Evolutionary conservation across 2,329 filamentous ascomycete species (phyloP), one percentile per base, ranked within the genome.

Genomic region (Verticillium longisporum): DNA sequence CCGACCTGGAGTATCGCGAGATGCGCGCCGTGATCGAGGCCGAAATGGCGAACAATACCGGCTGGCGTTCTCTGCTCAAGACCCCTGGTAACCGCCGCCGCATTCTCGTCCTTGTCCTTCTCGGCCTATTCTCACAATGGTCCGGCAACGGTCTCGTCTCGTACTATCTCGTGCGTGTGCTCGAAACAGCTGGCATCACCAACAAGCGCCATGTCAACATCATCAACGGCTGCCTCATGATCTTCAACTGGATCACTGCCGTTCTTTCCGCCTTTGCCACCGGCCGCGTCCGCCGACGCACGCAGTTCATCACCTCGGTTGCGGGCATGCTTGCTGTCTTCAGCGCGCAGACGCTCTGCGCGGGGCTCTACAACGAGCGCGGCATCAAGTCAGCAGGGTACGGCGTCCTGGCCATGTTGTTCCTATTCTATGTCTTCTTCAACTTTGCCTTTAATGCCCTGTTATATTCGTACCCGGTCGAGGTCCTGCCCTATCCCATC

Each of bases 1-100:
- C 87, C 6, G 80, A 85, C 65, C 82, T 83, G 67, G 83, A 87
- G 68, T 85, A 77, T 71, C 76, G 76, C 37, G 83, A 87, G 72
- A 87, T 87, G 70, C 80, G 80, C 70, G 81, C 84, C 68, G 84
- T 83, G 5, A 76, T 86, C 62, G 73, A 75, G 60, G 68, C 83
- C 26, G 84, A 86, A 69, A 74, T 78, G 65, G 74, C 78, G 65
- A 73, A 75, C 53, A 77, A 72, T 61, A 82, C 76, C 68, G 78
- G 74, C 63, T 87, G 83, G 69, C 56, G 76, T 7, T 80, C 84
- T 66, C 68, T 72, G 50, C 62, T 74, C 6, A 66, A 65, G 31
- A 73, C 71, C 21, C 63, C 61, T 13, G 72, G 71, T 1, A 73
- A 73, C 58, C 69, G 72, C 1, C 71, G 71, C 41, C 67, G 72